Conservation (phyloP, 2,329 filamentous ascomycete genomes). For the Byssoonygena ceratinophila region DNA sequence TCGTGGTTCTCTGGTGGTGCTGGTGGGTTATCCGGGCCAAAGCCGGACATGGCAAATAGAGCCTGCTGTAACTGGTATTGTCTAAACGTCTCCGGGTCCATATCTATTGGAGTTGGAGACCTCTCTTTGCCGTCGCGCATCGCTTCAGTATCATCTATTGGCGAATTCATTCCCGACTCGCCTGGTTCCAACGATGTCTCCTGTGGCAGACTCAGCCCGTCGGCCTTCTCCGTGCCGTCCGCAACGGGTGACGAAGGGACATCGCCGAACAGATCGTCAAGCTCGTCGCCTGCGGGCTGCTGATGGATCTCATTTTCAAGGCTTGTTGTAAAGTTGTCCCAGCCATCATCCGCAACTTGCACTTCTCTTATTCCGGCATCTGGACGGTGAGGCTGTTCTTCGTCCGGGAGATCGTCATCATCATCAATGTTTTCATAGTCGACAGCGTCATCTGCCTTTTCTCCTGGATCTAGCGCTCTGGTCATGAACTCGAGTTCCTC, state of each 20-base stretch:
- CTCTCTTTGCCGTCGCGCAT: slow-evolving; percentile 22
- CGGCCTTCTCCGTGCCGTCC: slow-evolving; percentile 22
- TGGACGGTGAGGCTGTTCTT: slow-evolving; percentile 43
- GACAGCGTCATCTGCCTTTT: slow-evolving; percentile 85
- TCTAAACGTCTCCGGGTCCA: slow-evolving; percentile 34
- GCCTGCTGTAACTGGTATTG: slow-evolving; percentile 40
- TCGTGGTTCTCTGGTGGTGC: slow-evolving; percentile 61
- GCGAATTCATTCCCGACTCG: slow-evolving; percentile 1
- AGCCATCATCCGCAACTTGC: slow-evolving; percentile 7
- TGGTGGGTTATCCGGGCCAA: slow-evolving; percentile 50
- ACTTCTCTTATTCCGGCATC: slow-evolving; percentile 4
- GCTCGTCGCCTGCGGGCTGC: slow-evolving; percentile 26
- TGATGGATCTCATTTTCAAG: slow-evolving; percentile 4
- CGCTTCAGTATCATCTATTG: slow-evolving; percentile 5
- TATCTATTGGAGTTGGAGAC: slow-evolving; percentile 27
- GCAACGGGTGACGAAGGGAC: slow-evolving; percentile 29
- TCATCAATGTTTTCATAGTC: slow-evolving; percentile 89
- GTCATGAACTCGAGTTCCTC: slow-evolving; percentile 32
- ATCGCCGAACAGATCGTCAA: slow-evolving; percentile 43
- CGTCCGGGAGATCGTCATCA: slow-evolving; percentile 81
- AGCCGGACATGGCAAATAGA: slow-evolving; percentile 38
- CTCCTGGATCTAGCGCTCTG: slow-evolving; percentile 40
- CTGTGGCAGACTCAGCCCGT: neutral
- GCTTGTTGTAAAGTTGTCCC: slow-evolving; percentile 4
- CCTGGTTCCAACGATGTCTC: neutral